These are phyloP conservation scores for Astraeus odoratus DNA, from an alignment of 768 basidiomycete species.

Conservation along the genomic window DNA sequence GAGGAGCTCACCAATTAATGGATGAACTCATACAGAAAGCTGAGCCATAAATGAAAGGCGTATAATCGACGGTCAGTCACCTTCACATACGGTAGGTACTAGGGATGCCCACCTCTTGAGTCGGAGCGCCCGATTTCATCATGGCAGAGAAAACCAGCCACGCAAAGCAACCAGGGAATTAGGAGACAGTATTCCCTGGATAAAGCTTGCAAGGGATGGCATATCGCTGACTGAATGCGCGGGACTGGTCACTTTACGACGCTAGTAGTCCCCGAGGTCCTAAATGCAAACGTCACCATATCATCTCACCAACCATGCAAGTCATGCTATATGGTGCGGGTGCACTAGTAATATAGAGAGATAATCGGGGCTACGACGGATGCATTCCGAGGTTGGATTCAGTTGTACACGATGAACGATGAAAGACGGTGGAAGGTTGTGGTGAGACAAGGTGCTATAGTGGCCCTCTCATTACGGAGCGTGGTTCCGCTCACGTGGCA, in stretches of 20 bases:
- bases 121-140: background rate
- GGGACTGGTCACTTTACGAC: slow-evolving; percentile 7
- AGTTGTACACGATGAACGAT: slow-evolving; percentile 17
- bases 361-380: background rate
- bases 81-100: background rate
- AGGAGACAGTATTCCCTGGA: background rate
- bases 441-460: slow-evolving; percentile 28
- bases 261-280: slow-evolving; percentile 2
- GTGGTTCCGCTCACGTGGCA: slow-evolving; percentile 26
- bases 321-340: background rate
- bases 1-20: slow-evolving; percentile 1
- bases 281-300: slow-evolving; percentile 16
- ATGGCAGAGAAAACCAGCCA: background rate
- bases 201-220: background rate
- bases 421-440: slow-evolving; percentile 22
- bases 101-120: background rate
- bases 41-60: background rate
- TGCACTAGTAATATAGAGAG: background rate
- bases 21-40: background rate
- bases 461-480: slow-evolving; percentile 23
- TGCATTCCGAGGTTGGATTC: slow-evolving; percentile 9
- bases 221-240: slow-evolving; percentile 1
- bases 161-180: background rate
- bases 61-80: slow-evolving; percentile 2
- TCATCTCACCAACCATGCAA: slow-evolving; percentile 13